A percentile compares a stretch with the other conserved stretches of the same genome.
These are phyloP conservation scores for Primulina huaijiensis DNA, from an alignment of 257 asterid genomes.

Conservation along the genomic window DNA sequence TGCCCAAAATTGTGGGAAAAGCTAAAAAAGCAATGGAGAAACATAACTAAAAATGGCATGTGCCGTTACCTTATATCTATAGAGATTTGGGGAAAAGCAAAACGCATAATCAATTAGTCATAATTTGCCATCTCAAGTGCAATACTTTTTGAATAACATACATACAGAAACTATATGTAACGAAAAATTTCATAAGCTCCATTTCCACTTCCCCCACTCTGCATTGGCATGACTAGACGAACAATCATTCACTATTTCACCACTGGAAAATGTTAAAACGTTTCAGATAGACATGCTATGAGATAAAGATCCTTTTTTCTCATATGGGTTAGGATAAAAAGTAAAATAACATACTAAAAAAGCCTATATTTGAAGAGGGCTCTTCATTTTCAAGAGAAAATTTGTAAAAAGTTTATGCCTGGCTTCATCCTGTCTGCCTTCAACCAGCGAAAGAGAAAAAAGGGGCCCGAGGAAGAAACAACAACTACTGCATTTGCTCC, in stretches of 20 bases:
- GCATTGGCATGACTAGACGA: constrained; percentile 23
- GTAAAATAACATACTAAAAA: constrained; percentile 12
- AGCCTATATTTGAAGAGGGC: constrained; percentile 20
- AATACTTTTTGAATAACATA: constrained; percentile 8
- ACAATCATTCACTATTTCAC: constrained; percentile 30
- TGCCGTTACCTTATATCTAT: not conserved
- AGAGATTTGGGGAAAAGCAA: constrained; percentile 19
- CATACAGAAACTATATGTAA: constrained; percentile 10
- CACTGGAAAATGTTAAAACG: constrained; percentile 19
- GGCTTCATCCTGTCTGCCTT: constrained; percentile 90
- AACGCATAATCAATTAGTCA: constrained; percentile 25
- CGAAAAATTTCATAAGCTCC: constrained; percentile 25
- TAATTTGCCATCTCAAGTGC: constrained; percentile 21
- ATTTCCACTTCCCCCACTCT: constrained; percentile 25
- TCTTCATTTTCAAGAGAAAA: constrained; percentile 20
- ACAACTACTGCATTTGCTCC: constrained; percentile 38
- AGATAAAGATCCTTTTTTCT: constrained; percentile 21
- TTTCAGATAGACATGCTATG: constrained; percentile 15
- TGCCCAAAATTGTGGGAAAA: not conserved
- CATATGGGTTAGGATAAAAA: constrained; percentile 23
- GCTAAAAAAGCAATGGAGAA: not conserved
- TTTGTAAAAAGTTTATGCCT: constrained; percentile 51
- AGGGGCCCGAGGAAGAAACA: constrained; percentile 21
- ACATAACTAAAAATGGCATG: not conserved
- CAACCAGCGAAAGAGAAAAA: constrained; percentile 45